Base-by-base conservation (phyloP, 305 asterid species). In the Monarda citriodora region DNA sequence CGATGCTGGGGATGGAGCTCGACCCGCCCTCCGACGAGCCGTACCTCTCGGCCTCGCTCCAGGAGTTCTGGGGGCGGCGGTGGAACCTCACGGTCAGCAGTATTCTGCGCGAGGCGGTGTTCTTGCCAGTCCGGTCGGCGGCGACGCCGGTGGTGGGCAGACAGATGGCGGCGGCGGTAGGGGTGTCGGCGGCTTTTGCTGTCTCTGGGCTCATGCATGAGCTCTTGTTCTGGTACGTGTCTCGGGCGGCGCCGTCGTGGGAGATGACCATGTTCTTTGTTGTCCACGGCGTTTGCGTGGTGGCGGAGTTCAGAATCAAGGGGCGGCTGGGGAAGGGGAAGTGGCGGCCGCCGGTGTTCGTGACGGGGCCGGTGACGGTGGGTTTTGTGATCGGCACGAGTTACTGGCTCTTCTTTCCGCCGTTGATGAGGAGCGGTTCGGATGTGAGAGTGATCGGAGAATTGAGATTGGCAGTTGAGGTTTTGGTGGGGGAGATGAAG, bases 201-300 rank as follows among this genome's bases (percentile, higher is more conserved):
- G 91, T 90, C 3, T 90, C 95, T 0, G 96, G 96, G 0, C 72
- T 90, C 9, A 78, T 85, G 88, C 97, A 90, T 49, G 97, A 90
- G 72, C 78, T 90, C 3, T 23, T 83, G 38, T 68, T 82, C 38
- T 83, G 77, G 70, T 80, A 81, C 54, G 53, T 75, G 16, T 66
- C 67, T 10, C 69, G 74, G 21, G 87, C 23, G 20, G 21, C 38
- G 1, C 90, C 92, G 11, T 64, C 87, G 6, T 83, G 92, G 92
- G 93, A 87, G 26, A 73, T 77, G 77, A 90, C 86, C 18, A 18
- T 45, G 69, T 87, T 81, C 22, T 90, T 90, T 13, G 77, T 79
- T 18, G 41, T 87, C 1, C 87, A 90, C 0, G 97, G 97, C 3
- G 56, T 80, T n/a, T 59, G 84, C 56, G 80, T 81, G 52, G 71